Evolutionary conservation across 2,329 filamentous ascomycete species (phyloP), one percentile per base, ranked within the genome.

Genomic region (Fusarium protoensiforme): DNA sequence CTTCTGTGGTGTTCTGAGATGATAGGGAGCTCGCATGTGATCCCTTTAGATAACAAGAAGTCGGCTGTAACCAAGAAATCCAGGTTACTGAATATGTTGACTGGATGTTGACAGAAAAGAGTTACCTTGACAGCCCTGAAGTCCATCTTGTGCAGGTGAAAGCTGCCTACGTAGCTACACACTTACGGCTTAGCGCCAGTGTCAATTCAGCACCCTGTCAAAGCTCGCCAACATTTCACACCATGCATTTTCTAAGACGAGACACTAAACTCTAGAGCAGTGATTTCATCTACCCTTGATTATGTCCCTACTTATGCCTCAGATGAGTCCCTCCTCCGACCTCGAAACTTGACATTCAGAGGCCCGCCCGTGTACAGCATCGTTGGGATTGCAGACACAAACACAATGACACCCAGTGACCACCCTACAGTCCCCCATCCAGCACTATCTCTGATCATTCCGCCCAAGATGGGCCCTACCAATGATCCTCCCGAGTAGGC

Each of bases 341-440:
- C 77, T 85, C 67, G 35, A 53, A 65, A 56, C 9, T 69, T 77
- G 11, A 61, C 24, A 10, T 69, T 65, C n/a, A 78, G 38, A 24
- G 78, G 73, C 1, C 79, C 78, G 2, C 81, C 81, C 10, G 78
- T 79, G 65, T 80, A 82, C 11, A 78, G 64, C 36, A 77, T 41
- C 18, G 78, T 77, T 7, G 73, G 72, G 22, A 81, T 65, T 11
- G 75, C 71, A 14, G 81, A 81, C 33, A 78, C 69, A 41, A 73
- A 75, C 9, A 75, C 78, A 18, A 81, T 31, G 9, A 81, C 48
- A 10, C 71, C 81, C 62, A 82, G 56, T 39, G 65, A 75, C 81
- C 79, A 81, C 27, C 79, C 80, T 27, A 82, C 77, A 16, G 80
- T 75, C n/a, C 71, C 70, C 78, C 80, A 83, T 29, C 80, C 81